Evolutionary conservation across 2,329 filamentous ascomycete genomes (phyloP).

Genomic region (Hymenoscyphus fraxineus): DNA sequence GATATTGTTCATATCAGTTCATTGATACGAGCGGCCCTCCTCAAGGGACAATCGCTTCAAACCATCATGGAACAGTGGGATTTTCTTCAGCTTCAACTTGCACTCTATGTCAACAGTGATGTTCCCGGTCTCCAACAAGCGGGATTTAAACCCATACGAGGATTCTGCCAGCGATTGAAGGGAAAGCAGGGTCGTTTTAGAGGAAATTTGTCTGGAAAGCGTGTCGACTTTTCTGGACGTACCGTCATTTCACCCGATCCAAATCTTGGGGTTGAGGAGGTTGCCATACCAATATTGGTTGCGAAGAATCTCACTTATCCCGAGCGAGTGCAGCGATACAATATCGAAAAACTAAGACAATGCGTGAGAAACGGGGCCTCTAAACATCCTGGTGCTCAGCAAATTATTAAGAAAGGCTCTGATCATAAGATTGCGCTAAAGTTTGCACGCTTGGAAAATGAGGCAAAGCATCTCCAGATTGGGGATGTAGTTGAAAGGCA

Average conservation of each 20-base stretch:
- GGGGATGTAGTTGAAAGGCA: conserved; percentile 94
- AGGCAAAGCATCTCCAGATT: conserved; percentile 70
- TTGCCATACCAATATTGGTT: conserved; percentile 86
- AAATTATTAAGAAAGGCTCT: conserved; percentile 67
- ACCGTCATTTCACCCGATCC: conserved; percentile 98
- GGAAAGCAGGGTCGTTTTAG: conserved; percentile 97
- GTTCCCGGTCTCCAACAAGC: conserved; percentile 88
- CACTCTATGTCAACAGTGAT: conserved; percentile 97
- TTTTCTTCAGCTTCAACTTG: conserved; percentile 89
- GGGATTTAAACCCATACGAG: conserved; percentile 82
- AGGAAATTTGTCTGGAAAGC: conserved; percentile 94
- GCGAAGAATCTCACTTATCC: conserved; percentile 96
- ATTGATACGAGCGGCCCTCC: conserved; percentile 76
- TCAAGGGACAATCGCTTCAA: conserved; percentile 77
- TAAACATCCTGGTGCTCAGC: conserved; percentile 85
- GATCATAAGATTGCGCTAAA: conserved; percentile 71
- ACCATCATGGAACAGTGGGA: conserved; percentile 99
- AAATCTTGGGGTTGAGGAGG: conserved; percentile 88
- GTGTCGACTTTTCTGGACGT: conserved; percentile 95
- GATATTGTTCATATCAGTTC: conserved; percentile 93
- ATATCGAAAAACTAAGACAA: conserved; percentile 74
- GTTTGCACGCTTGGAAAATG: conserved; percentile 65
- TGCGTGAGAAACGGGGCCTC: conserved; percentile 72
- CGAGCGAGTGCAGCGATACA: conserved; percentile 79
- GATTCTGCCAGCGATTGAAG: conserved; percentile 92